Percentiles rank a stretch among this genome's conserved stretches.
Conservation (phyloP, 2,329 filamentous ascomycete genomes). For the Ascochyta fabae region DNA sequence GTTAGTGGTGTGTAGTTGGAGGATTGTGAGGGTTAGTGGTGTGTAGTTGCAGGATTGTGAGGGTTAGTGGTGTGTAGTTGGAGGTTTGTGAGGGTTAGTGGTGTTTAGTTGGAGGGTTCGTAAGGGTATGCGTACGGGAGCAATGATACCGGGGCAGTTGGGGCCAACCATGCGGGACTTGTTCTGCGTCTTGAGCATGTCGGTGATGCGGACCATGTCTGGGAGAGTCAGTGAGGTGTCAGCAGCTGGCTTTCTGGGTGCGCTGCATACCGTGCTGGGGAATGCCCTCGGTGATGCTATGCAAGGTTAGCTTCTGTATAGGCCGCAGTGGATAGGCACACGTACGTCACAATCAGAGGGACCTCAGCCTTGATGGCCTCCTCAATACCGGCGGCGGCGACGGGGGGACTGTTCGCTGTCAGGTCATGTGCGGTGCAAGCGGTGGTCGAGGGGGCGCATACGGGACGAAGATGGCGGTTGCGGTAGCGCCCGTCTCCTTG, state of each 20-base stretch:
- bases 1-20: background rate
- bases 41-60: no score
- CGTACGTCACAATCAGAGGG: conserved; percentile 84
- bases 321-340: conserved; percentile 24
- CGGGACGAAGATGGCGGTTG: conserved; percentile 96
- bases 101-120: background rate
- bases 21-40: conserved; percentile 18
- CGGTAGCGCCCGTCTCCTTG: conserved; percentile 87
- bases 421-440: conserved; percentile 23
- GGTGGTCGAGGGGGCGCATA: conserved; percentile 53
- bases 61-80: no score
- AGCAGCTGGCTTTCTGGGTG: background rate
- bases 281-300: conserved; percentile 90
- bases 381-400: conserved; percentile 94
- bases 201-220: conserved; percentile 99
- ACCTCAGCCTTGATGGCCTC: conserved; percentile 94
- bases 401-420: conserved; percentile 70
- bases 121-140: conserved; percentile 57
- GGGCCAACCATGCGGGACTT: conserved; percentile 97
- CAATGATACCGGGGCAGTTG: conserved; percentile 98
- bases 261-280: conserved; percentile 82
- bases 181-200: conserved; percentile 95
- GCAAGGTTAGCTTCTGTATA: conserved; percentile 41
- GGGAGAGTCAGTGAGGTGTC: conserved; percentile 24
- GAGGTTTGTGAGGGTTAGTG: no score